Evolutionary conservation across 768 basidiomycete genomes (phyloP).

Genomic region (Macrolepiota fuliginosa): DNA sequence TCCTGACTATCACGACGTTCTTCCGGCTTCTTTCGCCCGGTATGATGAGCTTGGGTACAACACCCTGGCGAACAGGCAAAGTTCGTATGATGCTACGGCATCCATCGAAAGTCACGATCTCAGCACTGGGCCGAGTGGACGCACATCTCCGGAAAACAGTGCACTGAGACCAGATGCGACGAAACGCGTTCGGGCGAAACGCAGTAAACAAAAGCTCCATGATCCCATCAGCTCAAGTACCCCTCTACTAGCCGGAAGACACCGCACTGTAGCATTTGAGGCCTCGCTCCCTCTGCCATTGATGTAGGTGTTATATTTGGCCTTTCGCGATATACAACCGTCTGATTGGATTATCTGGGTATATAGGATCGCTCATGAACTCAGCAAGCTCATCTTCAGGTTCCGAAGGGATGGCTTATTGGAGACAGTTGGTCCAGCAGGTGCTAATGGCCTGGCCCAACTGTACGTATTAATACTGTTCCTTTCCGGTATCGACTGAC

Average conservation of each 20-base stretch:
- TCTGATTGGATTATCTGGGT: not conserved
- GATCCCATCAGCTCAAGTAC: constrained; percentile 38
- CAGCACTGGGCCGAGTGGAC: constrained; percentile 26
- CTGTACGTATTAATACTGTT: constrained; percentile 40
- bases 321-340: too few species aligned
- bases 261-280: constrained; percentile 59
- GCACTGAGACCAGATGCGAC: constrained; percentile 44
- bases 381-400: constrained; percentile 63
- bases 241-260: constrained; percentile 58
- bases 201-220: constrained; percentile 56
- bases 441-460: constrained; percentile 73
- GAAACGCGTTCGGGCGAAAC: constrained; percentile 68
- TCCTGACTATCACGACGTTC: constrained; percentile 62
- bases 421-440: constrained; percentile 88
- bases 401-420: constrained; percentile 81
- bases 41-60: constrained; percentile 42
- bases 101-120: constrained; percentile 27
- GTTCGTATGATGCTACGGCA: constrained; percentile 44
- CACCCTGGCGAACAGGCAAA: constrained; percentile 24
- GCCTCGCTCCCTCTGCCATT: constrained; percentile 80
- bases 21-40: constrained; percentile 60
- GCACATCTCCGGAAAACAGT: constrained; percentile 30
- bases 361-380: constrained; percentile 76
- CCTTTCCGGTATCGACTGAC: not conserved
- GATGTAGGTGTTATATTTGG: too few species aligned